These are phyloP conservation scores for Pulveroboletus sp. DNA, from an alignment of 768 basidiomycete species.

Conservation along the genomic window DNA sequence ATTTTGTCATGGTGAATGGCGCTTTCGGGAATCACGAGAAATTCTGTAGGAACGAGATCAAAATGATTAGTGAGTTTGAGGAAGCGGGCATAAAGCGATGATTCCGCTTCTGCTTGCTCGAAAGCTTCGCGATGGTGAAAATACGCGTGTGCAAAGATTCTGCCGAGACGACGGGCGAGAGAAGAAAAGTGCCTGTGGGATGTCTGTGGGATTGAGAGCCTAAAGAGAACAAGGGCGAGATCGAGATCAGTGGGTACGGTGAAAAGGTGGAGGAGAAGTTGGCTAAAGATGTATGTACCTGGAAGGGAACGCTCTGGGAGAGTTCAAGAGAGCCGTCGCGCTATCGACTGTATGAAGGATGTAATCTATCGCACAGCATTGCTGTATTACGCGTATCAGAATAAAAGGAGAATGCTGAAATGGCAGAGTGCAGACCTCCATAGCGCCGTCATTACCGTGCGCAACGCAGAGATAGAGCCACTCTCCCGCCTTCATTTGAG, in stretches of 20 bases:
- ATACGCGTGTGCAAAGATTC: conserved; percentile 96
- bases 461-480: conserved; percentile 97
- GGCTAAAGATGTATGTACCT: conserved; percentile 47
- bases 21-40: conserved; percentile 72
- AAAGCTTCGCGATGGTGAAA: conserved; percentile 92
- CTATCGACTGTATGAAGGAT: conserved; percentile 91
- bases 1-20: conserved; percentile 27
- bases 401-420: conserved; percentile 4
- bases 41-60: conserved; percentile 78
- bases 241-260: conserved; percentile 18
- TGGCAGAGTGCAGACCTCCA: conserved; percentile 58
- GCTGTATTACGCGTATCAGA: conserved; percentile 40
- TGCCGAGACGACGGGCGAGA: conserved; percentile 85
- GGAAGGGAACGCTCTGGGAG: conserved; percentile 88
- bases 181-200: conserved; percentile 89
- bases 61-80: conserved; percentile 78
- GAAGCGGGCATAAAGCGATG: conserved; percentile 87
- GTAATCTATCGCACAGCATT: conserved; percentile 98
- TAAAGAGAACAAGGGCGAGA: conserved; percentile 27
- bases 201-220: conserved; percentile 75
- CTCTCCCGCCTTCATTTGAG: conserved; percentile 98
- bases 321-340: conserved; percentile 88
- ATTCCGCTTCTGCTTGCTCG: conserved; percentile 88
- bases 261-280: conserved; percentile 16
- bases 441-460: conserved; percentile 83